These are phyloP conservation scores for Cucurbita pepo DNA, from an alignment of 306 rosid species.

Conservation along the genomic window DNA sequence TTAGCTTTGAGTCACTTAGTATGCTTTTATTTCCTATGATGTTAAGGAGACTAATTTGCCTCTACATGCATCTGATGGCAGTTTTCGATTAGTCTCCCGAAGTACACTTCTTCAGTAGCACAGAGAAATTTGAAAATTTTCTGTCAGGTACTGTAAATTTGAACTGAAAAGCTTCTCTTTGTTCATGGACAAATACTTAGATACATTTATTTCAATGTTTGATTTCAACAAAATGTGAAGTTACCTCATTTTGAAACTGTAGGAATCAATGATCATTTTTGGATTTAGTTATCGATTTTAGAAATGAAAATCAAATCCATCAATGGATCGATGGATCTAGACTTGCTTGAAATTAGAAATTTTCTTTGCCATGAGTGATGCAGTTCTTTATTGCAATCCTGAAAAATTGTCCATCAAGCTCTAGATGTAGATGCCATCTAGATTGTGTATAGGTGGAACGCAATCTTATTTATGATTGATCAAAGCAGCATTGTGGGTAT, in stretches of 20 bases:
- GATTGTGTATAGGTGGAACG: neutral
- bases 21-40: neutral
- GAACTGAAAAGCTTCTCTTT: neutral
- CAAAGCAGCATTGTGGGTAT: neutral
- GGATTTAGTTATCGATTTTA: neutral
- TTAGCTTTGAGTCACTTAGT: neutral
- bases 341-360: neutral
- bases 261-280: neutral
- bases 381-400: neutral
- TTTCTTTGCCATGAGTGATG: constrained; percentile 2
- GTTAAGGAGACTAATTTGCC: constrained; percentile 5
- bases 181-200: neutral
- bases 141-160: constrained; percentile 40
- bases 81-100: constrained; percentile 64
- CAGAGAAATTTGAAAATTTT: constrained; percentile 65
- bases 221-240: neutral
- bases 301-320: neutral
- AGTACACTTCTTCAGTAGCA: constrained; percentile 61
- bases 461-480: neutral
- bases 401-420: neutral
- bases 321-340: neutral
- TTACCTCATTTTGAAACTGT: neutral
- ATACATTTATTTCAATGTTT: neutral
- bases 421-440: neutral
- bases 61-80: constrained; percentile 20